Evolutionary conservation across 768 basidiomycete genomes (phyloP).

Genomic region (Hericium rajendrae): DNA sequence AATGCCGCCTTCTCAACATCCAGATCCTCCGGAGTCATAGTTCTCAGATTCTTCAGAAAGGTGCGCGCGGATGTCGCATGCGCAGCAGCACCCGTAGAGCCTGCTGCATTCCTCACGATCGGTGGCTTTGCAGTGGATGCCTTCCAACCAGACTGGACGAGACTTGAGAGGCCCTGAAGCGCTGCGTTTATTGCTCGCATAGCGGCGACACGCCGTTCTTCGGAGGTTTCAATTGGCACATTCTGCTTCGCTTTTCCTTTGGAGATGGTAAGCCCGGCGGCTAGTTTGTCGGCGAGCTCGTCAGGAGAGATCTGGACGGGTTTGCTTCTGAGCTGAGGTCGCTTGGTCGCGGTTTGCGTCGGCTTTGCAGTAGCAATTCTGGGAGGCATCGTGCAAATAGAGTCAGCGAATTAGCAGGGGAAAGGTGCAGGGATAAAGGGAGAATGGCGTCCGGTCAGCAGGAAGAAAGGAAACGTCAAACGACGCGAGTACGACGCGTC

Average conservation of each 20-base stretch:
- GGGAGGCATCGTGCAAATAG: background rate
- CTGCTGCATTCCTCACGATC: conserved; percentile 17
- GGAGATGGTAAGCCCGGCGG: conserved; percentile 17
- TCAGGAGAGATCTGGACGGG: conserved; percentile 1
- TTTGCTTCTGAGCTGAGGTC: background rate
- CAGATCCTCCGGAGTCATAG: conserved; percentile 33
- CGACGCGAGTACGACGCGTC: too few species aligned
- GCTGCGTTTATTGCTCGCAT: conserved; percentile 61
- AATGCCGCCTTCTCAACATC: conserved; percentile 70
- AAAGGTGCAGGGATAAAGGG: background rate
- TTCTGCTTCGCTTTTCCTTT: conserved; percentile 10
- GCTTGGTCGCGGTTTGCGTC: background rate
- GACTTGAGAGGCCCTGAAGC: conserved; percentile 43
- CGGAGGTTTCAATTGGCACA: background rate
- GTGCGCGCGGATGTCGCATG: conserved; percentile 31
- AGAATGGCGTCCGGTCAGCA: background rate
- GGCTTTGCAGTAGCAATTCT: background rate
- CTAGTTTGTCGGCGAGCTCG: conserved; percentile 18
- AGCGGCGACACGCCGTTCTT: conserved; percentile 18
- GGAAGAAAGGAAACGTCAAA: background rate
- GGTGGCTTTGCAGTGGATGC: conserved; percentile 21
- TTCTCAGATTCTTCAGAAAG: conserved; percentile 39
- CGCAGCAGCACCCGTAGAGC: conserved; percentile 21
- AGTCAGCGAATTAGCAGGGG: too few species aligned
- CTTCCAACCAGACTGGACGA: conserved; percentile 57